These are phyloP conservation scores for Talaromyces piceae DNA, from an alignment of 2,329 filamentous ascomycete species.

Conservation along the genomic window DNA sequence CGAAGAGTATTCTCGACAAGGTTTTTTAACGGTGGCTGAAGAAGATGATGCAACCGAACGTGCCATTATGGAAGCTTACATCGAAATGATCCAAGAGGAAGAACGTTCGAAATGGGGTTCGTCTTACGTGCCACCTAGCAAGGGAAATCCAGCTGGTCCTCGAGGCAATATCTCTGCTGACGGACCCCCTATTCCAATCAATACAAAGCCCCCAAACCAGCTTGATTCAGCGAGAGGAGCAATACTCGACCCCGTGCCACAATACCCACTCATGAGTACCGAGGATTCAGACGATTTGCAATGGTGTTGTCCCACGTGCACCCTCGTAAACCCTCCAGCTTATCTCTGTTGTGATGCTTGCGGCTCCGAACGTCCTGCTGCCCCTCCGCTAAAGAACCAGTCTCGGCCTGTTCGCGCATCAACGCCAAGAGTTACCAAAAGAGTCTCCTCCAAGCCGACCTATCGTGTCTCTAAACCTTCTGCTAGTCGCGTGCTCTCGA, in stretches of 20 bases:
- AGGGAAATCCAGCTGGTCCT: constrained; percentile 46
- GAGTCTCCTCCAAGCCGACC: background rate
- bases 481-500: constrained; percentile 18
- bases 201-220: constrained; percentile 13
- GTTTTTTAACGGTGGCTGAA: constrained; percentile 75
- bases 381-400: constrained; percentile 28
- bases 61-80: constrained; percentile 77
- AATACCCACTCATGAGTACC: constrained; percentile 19
- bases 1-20: constrained; percentile 60
- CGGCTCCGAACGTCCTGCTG: constrained; percentile 46
- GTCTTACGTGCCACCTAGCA: constrained; percentile 47
- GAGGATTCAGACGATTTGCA: constrained; percentile 29
- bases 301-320: constrained; percentile 57
- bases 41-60: constrained; percentile 83
- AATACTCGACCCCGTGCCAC: constrained; percentile 9
- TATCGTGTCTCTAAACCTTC: constrained; percentile 5
- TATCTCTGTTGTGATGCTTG: constrained; percentile 57
- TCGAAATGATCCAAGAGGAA: constrained; percentile 81
- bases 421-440: background rate
- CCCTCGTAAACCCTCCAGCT: constrained; percentile 53
- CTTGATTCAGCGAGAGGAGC: background rate
- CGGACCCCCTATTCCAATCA: constrained; percentile 26
- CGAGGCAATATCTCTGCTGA: constrained; percentile 28
- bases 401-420: constrained; percentile 7
- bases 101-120: constrained; percentile 54